phyloP scores from a whole-genome alignment of 1,284 basidiomycete species.

The Sanghuangporus baumii region DNA sequence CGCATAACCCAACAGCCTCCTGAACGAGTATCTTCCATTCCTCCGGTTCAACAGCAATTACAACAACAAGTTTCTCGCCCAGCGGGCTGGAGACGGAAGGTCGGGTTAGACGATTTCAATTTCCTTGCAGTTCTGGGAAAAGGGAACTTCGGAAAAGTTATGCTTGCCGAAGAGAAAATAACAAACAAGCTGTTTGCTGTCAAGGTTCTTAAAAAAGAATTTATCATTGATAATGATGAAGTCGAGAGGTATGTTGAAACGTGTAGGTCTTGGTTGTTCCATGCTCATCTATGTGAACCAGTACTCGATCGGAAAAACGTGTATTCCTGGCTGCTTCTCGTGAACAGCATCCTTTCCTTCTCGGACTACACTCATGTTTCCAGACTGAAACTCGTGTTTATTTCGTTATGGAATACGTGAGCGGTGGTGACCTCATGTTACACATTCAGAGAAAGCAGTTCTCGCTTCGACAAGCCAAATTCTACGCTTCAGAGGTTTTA shows the following conservation, averaged over 20 bases:
- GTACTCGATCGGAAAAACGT: conserved; percentile 98
- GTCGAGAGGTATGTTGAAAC: conserved; percentile 78
- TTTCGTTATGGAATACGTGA: conserved; percentile 79
- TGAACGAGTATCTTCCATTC: conserved; percentile 17
- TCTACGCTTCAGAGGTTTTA: conserved; percentile 97
- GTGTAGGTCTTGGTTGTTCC: conserved; percentile 2
- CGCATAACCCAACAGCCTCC: conserved; percentile 19
- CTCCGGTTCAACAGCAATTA: conserved; percentile 28
- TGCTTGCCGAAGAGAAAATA: conserved; percentile 98
- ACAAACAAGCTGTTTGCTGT: conserved; percentile 91
- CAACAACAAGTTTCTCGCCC: conserved; percentile 27
- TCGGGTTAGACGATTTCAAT: conserved; percentile 98
- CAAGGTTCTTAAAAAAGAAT: conserved; percentile 99
- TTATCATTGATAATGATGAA: conserved; percentile 99
- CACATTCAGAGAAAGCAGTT: conserved; percentile 82
- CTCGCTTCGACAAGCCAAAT: conserved; percentile 85
- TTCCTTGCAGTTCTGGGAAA: conserved; percentile 98
- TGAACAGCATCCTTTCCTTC: conserved; percentile 96
- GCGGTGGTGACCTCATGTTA: conserved; percentile 76
- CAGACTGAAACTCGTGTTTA: conserved; percentile 97
- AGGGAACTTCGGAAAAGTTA: conserved; percentile 99
- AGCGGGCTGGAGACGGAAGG: conserved; percentile 65
- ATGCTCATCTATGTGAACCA: conserved; percentile 29
- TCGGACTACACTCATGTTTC: conserved; percentile 98
- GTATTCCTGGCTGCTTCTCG: conserved; percentile 95